Evolutionary conservation across 371 early-diverging fungal genomes (phyloP).

Genomic region (Mortierella sp.): DNA sequence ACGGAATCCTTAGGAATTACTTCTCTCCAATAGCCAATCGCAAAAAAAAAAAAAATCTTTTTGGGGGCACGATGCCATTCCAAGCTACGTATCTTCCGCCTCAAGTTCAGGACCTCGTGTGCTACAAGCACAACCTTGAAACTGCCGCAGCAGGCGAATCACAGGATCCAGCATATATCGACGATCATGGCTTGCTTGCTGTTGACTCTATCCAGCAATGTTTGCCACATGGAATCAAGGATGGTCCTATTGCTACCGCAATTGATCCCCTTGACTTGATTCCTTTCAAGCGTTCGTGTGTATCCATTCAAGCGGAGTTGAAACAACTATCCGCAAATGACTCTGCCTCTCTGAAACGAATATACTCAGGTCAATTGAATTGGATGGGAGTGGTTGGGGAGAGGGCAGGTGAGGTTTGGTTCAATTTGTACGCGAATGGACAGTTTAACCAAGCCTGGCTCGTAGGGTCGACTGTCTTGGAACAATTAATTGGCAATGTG

Average conservation of each 20-base stretch:
- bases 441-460: constrained; percentile 34
- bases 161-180: not conserved
- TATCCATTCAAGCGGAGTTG: constrained; percentile 6
- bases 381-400: constrained; percentile 16
- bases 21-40: too few relatives aligned
- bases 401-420: constrained; percentile 32
- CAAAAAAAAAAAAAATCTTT: too few relatives aligned
- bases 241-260: not conserved
- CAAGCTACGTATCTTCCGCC: constrained; percentile 31
- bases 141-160: not conserved
- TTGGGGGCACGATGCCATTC: constrained; percentile 7
- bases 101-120: constrained; percentile 29
- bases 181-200: constrained; percentile 9
- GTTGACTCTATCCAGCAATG: constrained; percentile 1
- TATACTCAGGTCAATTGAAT: constrained; percentile 17
- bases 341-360: not conserved
- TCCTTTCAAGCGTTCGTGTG: constrained; percentile 18
- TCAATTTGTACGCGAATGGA: constrained; percentile 16
- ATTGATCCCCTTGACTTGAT: constrained; percentile 16
- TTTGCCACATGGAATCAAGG: constrained; percentile 10
- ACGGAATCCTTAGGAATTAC: too few relatives aligned
- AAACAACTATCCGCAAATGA: not conserved
- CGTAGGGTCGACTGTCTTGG: constrained; percentile 47
- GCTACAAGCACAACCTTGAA: not conserved
- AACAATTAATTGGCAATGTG: constrained; percentile 50